A percentile compares a stretch with the other conserved stretches of the same genome.
These are phyloP conservation scores for Morella rubra DNA, from an alignment of 306 rosid genomes.

Conservation along the genomic window DNA sequence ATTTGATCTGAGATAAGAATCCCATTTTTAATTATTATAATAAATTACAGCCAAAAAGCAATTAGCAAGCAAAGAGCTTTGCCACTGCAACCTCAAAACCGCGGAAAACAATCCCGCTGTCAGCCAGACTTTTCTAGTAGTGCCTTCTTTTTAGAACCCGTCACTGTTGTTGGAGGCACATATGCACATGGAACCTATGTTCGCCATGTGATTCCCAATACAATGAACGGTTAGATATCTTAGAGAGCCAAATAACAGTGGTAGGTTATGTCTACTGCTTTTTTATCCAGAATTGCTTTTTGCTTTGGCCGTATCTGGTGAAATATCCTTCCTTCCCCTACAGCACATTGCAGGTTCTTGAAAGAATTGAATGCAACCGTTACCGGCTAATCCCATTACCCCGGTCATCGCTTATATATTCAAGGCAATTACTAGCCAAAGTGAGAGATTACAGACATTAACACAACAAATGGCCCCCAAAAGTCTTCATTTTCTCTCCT, in stretches of 20 bases:
- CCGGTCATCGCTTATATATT: neutral
- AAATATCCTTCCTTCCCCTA: neutral
- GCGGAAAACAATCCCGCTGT: neutral
- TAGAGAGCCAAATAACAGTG: neutral
- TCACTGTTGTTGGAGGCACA: neutral
- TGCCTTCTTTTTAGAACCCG: neutral
- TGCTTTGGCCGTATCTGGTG: neutral
- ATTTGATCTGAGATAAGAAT: neutral
- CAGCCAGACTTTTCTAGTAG: neutral
- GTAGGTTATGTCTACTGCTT: neutral
- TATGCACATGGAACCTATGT: neutral
- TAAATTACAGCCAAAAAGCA: neutral
- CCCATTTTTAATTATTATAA: neutral
- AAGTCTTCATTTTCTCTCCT: slow-evolving; percentile 23
- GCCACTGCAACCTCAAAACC: neutral
- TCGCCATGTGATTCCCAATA: neutral
- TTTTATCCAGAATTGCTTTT: neutral
- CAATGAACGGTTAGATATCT: too few relatives aligned
- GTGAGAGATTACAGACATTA: neutral
- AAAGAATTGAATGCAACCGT: neutral
- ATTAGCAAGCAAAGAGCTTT: neutral
- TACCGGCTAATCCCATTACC: neutral
- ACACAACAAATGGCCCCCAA: slow-evolving; percentile 37
- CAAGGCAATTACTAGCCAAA: slow-evolving; percentile 1
- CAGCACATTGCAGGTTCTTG: neutral